Base-by-base conservation (phyloP, 371 early-diverging fungal genomes). In the Haplosporangium sp. region DNA sequence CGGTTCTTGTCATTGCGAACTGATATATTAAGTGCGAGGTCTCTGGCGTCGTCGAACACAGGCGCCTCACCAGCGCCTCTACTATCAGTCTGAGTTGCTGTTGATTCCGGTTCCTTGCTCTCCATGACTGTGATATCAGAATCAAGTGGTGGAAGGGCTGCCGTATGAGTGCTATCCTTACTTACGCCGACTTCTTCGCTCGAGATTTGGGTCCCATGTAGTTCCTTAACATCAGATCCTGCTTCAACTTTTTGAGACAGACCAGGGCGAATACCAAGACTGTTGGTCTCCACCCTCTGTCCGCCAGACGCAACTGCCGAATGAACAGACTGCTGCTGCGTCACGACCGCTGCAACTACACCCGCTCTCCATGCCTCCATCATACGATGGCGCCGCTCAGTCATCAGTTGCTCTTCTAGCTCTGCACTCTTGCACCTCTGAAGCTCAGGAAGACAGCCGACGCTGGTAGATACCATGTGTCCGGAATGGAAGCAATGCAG, bases 351-450 rank as follows among this genome's bases (percentile, higher is more conserved):
- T 4, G 70, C 74, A 0, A 79, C 83, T 16, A 86, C 84, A 50
- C 83, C 73, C 41, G 66, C 74, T 62, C 86, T 54, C 83, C 84
- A 82, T 23, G 80, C 71, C 48, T 81, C 81, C 83, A 83, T 74
- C 67, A 74, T 74, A 9, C 60, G 72, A 29, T 83, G 73, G 18
- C 83, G 75, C 36, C 76, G 69, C 40, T 75, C 81, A 0, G 67
- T 53, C 20, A 79, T 54, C 51, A 65, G 56, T 40, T 73, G 80
- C 55, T 73, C 80, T 21, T 65, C 65, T 38, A 66, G 21, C 38
- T 79, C 80, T 11, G 73, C 62, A 41, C 69, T 79, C 63, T 64
- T 68, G 69, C 55, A 73, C 41, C 63, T 54, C 21, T 64, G 69
- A 14, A 65, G n/a, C 18, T 79, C 80, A 5, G 72, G 61, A 18